Conservation (phyloP, 1,284 basidiomycete species). For the Irpex lacteus region DNA sequence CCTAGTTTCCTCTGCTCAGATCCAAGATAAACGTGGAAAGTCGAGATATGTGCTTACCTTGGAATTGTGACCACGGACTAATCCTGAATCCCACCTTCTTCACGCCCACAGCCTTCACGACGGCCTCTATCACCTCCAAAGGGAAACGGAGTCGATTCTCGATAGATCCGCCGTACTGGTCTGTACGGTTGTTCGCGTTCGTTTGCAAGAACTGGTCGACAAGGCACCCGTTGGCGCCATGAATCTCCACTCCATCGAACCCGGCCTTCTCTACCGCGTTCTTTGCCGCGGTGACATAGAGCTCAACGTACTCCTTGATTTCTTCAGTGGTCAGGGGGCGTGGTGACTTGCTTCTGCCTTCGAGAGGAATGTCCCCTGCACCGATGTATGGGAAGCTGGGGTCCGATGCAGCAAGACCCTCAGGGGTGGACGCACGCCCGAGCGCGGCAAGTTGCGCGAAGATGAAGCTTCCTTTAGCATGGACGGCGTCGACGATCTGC, state of each 20-base stretch:
- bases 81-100: not conserved
- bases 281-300: conserved; percentile 25
- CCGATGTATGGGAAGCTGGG: conserved; percentile 28
- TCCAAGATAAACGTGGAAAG: no score
- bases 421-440: conserved; percentile 35
- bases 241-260: conserved; percentile 23
- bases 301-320: conserved; percentile 27
- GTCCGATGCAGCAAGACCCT: conserved; percentile 26
- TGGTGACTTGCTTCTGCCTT: conserved; percentile 30
- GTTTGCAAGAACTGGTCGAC: conserved; percentile 26
- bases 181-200: conserved; percentile 3
- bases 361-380: conserved; percentile 41
- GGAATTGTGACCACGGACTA: not conserved
- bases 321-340: conserved; percentile 31
- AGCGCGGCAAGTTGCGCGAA: conserved; percentile 46
- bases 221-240: conserved; percentile 23
- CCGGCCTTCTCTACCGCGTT: conserved; percentile 24
- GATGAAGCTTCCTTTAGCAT: conserved; percentile 35
- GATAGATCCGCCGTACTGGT: conserved; percentile 5
- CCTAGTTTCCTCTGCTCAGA: conserved; percentile 17
- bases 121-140: not conserved
- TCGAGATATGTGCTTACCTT: not conserved
- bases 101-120: conserved; percentile 1
- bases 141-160: not conserved
- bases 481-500: conserved; percentile 26